Percentiles rank a stretch among this genome's conserved stretches.
These are phyloP conservation scores for Hamigera avellanea DNA, from an alignment of 495 filamentous ascomycete genomes.

Conservation along the genomic window DNA sequence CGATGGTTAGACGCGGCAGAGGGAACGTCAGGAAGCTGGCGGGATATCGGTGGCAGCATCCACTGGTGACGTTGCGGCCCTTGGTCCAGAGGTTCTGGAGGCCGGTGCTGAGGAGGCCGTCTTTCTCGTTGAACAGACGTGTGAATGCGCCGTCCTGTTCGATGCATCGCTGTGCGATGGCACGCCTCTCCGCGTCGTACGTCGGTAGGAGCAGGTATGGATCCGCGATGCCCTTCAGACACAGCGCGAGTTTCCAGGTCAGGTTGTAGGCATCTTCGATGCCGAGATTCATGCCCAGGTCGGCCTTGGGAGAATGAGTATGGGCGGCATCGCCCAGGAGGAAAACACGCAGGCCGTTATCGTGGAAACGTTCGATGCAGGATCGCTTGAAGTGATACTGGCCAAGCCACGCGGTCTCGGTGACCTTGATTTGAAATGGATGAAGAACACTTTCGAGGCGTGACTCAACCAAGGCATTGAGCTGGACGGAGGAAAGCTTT, in stretches of 20 bases:
- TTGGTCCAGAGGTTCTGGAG: no score
- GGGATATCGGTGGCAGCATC: no score
- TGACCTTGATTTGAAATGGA: neutral
- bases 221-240: constrained; percentile 22
- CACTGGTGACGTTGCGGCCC: no score
- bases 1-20: no score
- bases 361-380: neutral
- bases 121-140: no score
- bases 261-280: constrained; percentile 45
- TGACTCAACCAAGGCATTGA: no score
- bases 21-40: no score
- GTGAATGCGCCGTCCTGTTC: no score
- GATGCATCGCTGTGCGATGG: no score
- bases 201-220: neutral
- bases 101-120: no score
- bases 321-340: constrained; percentile 43
- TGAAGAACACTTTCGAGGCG: no score
- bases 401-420: neutral
- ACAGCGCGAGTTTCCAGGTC: constrained; percentile 44
- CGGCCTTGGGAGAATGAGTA: constrained; percentile 39
- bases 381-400: neutral
- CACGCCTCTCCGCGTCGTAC: neutral
- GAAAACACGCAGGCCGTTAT: constrained; percentile 11
- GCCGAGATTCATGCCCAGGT: constrained; percentile 42
- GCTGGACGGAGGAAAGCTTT: no score